Evolutionary conservation across 2,329 filamentous ascomycete genomes (phyloP), one percentile per base, ranked within the genome.

Genomic region (Paecilomyces dactylethromorphus): DNA sequence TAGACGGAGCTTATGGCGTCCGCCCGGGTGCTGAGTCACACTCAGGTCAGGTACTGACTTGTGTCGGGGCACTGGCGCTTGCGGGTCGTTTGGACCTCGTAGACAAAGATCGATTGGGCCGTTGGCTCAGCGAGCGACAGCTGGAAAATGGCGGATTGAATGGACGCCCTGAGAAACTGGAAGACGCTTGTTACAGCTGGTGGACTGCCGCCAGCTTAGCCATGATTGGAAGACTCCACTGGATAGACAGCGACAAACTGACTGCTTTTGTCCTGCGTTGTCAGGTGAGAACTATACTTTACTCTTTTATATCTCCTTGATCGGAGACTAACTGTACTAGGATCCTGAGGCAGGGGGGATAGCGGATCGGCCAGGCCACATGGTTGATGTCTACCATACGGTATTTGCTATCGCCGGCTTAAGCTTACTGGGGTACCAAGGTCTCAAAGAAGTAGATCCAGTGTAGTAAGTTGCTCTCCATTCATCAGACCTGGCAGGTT

Each of bases 101-200:
- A 53, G 86, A 97, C 69, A 84, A 84, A 61, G 91, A 96, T 70
- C 89, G 88, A 66, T 79, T 97, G 3, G 92, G 87, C 18, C 85
- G 86, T 54, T 99, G 94, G 94, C 81, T 99, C 57, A 96, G 92
- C 74, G 94, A 99, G 76, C 84, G 94, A 62, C 94, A 99, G 73
- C 81, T 96, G 29, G 84, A 90, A 10, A 88, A 87, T 54, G 94
- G 94, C 31, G 94, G 94, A 0, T 79, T 99, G 55, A 99, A 99
- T 71, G 94, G 94, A 2, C 84, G 94, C 54, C 94, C 94, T 0
- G 94, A 97, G 77, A 99, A 99, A 79, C 79, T 90, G 62, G 93
- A 96, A 72, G 94, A 99, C 73, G 93, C 96, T 13, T 99, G 94
- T 78, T 99, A 99, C 77, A 96, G 91, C 73, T 99, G 94, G 94